phyloP scores from a whole-genome alignment of 371 early-diverging fungal genomes.

The Racocetra persica region DNA sequence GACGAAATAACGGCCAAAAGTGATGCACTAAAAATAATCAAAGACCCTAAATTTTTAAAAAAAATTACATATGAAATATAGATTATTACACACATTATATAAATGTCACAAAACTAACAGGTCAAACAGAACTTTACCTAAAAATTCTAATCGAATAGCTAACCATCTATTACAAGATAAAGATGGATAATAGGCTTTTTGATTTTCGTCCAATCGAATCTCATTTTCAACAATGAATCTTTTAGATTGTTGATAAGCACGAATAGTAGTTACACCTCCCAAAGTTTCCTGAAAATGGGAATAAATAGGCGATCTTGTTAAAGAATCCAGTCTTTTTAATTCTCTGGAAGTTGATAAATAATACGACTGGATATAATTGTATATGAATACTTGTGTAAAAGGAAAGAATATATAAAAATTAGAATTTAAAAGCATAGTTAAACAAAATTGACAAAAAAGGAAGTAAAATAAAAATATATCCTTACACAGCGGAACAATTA shows the following conservation, averaged over 20 bases:
- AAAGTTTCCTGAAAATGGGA: slow-evolving; percentile 84
- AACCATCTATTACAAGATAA: slow-evolving; percentile 90
- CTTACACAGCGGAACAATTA: slow-evolving; percentile 63
- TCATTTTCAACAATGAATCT: slow-evolving; percentile 83
- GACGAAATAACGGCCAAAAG: slow-evolving; percentile 69
- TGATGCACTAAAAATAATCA: slow-evolving; percentile 72
- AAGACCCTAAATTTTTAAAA: slow-evolving; percentile 55
- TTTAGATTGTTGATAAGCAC: slow-evolving; percentile 77
- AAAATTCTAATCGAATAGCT: slow-evolving; percentile 87
- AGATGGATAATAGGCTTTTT: slow-evolving; percentile 81
- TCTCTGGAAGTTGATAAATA: slow-evolving; percentile 80
- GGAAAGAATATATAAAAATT: neutral
- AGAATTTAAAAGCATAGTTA: neutral
- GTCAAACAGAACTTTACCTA: slow-evolving; percentile 55
- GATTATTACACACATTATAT: neutral
- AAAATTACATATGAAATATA: neutral
- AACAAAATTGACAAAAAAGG: neutral
- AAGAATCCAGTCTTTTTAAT: slow-evolving; percentile 82
- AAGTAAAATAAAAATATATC: neutral
- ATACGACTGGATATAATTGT: slow-evolving; percentile 70
- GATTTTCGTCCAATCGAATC: slow-evolving; percentile 78
- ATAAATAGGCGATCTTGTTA: slow-evolving; percentile 83
- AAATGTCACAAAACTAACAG: neutral
- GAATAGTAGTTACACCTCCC: slow-evolving; percentile 80
- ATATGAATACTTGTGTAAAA: slow-evolving; percentile 54